Percentiles rank a stretch among this genome's conserved stretches.
phyloP scores from a whole-genome alignment of 2,329 filamentous ascomycete species.

The Laburnicola sp. region DNA sequence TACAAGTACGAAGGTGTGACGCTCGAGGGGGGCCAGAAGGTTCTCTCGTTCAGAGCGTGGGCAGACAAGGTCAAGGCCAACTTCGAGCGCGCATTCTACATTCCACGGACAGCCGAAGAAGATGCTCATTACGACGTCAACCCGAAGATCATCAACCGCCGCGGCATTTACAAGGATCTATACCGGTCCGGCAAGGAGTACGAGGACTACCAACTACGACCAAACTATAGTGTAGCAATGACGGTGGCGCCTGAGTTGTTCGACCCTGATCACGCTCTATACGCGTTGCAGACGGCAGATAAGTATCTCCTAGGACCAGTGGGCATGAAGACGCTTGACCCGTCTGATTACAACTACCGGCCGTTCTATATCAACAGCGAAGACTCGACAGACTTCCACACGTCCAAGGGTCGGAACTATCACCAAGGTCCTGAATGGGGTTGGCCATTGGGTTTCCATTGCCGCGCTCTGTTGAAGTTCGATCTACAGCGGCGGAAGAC shows the following conservation, averaged over 20 bases:
- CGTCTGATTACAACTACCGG: constrained; percentile 86
- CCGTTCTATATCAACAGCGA: constrained; percentile 95
- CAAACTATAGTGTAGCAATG: constrained; percentile 97
- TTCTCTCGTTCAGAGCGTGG: constrained; percentile 77
- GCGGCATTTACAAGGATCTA: constrained; percentile 97
- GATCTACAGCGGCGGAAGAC: constrained; percentile 73
- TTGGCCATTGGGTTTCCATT: constrained; percentile 95
- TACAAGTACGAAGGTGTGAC: constrained; percentile 76
- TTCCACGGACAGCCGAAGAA: constrained; percentile 70
- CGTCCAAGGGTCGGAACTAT: constrained; percentile 93
- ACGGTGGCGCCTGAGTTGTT: constrained; percentile 89
- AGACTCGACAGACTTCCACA: constrained; percentile 87
- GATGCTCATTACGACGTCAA: constrained; percentile 82
- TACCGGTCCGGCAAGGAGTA: constrained; percentile 94
- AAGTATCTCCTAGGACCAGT: constrained; percentile 78
- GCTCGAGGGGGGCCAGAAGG: constrained; percentile 59
- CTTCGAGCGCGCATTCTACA: constrained; percentile 91
- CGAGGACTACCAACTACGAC: constrained; percentile 93
- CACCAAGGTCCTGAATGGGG: constrained; percentile 98
- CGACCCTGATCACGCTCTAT: constrained; percentile 73
- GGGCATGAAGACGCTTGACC: constrained; percentile 95
- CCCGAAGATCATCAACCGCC: constrained; percentile 75
- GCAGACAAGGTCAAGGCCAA: constrained; percentile 75
- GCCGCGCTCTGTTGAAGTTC: constrained; percentile 88
- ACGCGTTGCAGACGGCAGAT: constrained; percentile 80